Percentiles rank a stretch among this genome's conserved stretches.
Conservation (phyloP, 2,329 filamentous ascomycete species). For the Clarireedia paspali region DNA sequence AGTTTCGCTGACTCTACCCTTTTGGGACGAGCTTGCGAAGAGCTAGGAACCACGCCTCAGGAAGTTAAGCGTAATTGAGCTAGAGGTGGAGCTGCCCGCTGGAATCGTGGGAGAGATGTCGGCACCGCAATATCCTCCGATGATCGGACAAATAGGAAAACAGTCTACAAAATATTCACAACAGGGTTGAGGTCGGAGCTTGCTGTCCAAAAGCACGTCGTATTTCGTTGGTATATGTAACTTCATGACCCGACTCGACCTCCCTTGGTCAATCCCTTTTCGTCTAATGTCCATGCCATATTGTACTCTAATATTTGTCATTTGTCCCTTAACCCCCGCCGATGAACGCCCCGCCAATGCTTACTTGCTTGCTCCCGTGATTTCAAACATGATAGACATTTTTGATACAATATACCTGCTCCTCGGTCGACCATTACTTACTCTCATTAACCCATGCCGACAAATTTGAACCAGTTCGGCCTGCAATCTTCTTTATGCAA, state of each 20-base stretch:
- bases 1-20: neutral
- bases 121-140: neutral
- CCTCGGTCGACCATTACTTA: neutral
- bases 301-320: constrained; percentile 6
- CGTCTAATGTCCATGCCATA: constrained; percentile 3
- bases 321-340: neutral
- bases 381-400: constrained; percentile 7
- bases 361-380: constrained; percentile 5
- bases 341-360: constrained; percentile 12
- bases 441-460: constrained; percentile 59
- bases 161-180: neutral
- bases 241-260: neutral
- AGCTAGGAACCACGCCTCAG: neutral
- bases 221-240: constrained; percentile 5
- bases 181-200: neutral
- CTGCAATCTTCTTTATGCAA: constrained; percentile 88
- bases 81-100: neutral
- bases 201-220: neutral
- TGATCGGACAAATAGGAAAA: neutral
- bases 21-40: neutral
- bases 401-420: constrained; percentile 4
- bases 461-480: constrained; percentile 95
- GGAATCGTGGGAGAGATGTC: neutral
- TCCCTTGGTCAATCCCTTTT: neutral
- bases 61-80: neutral